A percentile compares a stretch with the other conserved stretches of the same genome.
Conservation (phyloP, 1,284 basidiomycete species). For the Naganishia sp. region DNA sequence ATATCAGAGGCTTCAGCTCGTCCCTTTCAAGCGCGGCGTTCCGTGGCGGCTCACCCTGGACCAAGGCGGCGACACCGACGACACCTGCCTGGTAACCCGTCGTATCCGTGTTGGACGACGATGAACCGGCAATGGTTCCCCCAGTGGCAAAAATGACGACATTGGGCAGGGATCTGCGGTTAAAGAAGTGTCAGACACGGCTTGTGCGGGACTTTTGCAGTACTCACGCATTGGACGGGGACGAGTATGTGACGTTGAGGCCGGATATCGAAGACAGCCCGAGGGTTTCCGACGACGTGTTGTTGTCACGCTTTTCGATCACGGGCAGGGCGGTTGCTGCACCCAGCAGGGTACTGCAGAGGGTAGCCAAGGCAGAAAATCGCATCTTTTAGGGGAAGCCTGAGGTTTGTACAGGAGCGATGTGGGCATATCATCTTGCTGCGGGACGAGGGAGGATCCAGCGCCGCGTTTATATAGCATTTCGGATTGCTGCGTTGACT, state of each 20-base stretch:
- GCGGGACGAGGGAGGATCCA: not conserved
- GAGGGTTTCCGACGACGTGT: not conserved
- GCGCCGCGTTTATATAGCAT: not conserved
- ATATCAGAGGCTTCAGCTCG: not conserved
- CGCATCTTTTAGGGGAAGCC: not conserved
- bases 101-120: conserved; percentile 32
- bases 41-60: conserved; percentile 29
- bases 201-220: not conserved
- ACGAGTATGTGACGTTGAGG: conserved; percentile 38
- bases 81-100: conserved; percentile 36
- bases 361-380: conserved; percentile 6
- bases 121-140: conserved; percentile 41
- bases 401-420: too few relatives aligned
- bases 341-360: conserved; percentile 1
- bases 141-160: conserved; percentile 41
- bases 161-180: conserved; percentile 35
- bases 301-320: conserved; percentile 15
- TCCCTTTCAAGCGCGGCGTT: not conserved
- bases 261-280: conserved; percentile 21
- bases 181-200: too few relatives aligned
- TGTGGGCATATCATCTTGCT: too few relatives aligned
- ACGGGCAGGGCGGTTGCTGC: conserved; percentile 10
- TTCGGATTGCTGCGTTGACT: not conserved
- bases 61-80: conserved; percentile 38
- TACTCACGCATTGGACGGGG: conserved; percentile 35